phyloP scores from a whole-genome alignment of 129 eudicot species.

The Tagetes erecta region DNA sequence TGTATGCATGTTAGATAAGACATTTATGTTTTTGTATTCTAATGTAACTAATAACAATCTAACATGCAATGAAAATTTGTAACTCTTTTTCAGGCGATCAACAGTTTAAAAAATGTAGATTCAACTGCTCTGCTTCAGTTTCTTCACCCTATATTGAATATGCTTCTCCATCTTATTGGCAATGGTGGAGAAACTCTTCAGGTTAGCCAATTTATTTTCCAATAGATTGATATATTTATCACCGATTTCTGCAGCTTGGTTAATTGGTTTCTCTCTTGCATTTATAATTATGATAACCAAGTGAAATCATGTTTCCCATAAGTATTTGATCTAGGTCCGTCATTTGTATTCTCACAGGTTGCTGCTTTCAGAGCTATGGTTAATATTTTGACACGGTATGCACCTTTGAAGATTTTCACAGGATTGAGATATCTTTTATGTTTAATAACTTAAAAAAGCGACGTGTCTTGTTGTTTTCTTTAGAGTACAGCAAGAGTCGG shows the following conservation, averaged over 20 bases:
- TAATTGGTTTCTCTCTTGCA: slow-evolving; percentile 4
- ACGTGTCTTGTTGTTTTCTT: slow-evolving; percentile 8
- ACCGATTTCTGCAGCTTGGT: slow-evolving; percentile 11
- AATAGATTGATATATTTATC: neutral
- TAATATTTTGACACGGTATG: slow-evolving; percentile 91
- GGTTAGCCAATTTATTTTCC: slow-evolving; percentile 40
- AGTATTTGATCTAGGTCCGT: slow-evolving; percentile 20
- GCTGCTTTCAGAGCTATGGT: slow-evolving; percentile 99
- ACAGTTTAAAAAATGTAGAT: slow-evolving; percentile 97
- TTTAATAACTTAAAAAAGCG: neutral
- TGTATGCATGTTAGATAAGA: slow-evolving; percentile 7
- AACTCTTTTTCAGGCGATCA: slow-evolving; percentile 74
- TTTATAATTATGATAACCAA: slow-evolving; percentile 1
- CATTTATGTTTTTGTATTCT: slow-evolving; percentile 12
- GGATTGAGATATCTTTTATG: slow-evolving; percentile 3
- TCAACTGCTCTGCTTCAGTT: slow-evolving; percentile 97
- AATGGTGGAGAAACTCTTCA: slow-evolving; percentile 99
- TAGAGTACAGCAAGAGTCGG: slow-evolving; percentile 98
- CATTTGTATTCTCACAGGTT: slow-evolving; percentile 52
- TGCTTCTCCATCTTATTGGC: slow-evolving; percentile 99
- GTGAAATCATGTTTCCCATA: slow-evolving; percentile 18
- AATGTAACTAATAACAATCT: slow-evolving; percentile 22
- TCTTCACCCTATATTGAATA: slow-evolving; percentile 93
- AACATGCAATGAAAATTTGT: slow-evolving; percentile 7
- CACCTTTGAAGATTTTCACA: slow-evolving; percentile 4